Conservation (phyloP, 805 yeast species). For the Saccharomyces mikatae region DNA sequence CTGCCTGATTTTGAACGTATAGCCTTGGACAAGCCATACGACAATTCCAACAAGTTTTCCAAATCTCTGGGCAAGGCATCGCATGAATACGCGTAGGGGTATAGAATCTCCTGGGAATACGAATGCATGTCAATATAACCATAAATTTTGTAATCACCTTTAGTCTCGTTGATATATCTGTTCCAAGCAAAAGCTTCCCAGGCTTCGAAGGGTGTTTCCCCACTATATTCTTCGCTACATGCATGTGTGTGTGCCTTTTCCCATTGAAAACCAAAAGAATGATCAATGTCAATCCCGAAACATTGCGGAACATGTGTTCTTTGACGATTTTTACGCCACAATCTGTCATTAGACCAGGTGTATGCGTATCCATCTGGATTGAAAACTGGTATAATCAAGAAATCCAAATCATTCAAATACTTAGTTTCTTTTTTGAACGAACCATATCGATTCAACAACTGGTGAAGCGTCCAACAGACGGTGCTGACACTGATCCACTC, state of each 20-base stretch:
- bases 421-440: conserved; percentile 33
- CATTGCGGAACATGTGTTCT: conserved; percentile 59
- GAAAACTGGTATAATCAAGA: conserved; percentile 70
- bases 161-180: conserved; percentile 36
- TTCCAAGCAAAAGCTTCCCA: conserved; percentile 48
- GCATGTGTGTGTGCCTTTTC: conserved; percentile 50
- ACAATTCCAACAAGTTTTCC: conserved; percentile 73
- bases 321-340: conserved; percentile 88
- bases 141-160: conserved; percentile 47
- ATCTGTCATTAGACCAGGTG: conserved; percentile 70
- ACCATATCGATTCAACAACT: conserved; percentile 42
- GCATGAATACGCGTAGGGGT: conserved; percentile 79
- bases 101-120: conserved; percentile 73
- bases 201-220: conserved; percentile 64
- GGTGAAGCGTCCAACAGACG: conserved; percentile 47
- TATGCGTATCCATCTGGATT: conserved; percentile 89
- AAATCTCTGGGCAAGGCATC: conserved; percentile 64
- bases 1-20: conserved; percentile 59
- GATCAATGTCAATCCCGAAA: conserved; percentile 80
- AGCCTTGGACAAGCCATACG: conserved; percentile 71
- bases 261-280: conserved; percentile 73
- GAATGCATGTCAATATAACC: conserved; percentile 82
- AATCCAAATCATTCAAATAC: conserved; percentile 54
- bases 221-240: conserved; percentile 79
- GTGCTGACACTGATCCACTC: conserved; percentile 82